Conservation (phyloP, 1,284 basidiomycete genomes). For the Rhizopogon parksii region DNA sequence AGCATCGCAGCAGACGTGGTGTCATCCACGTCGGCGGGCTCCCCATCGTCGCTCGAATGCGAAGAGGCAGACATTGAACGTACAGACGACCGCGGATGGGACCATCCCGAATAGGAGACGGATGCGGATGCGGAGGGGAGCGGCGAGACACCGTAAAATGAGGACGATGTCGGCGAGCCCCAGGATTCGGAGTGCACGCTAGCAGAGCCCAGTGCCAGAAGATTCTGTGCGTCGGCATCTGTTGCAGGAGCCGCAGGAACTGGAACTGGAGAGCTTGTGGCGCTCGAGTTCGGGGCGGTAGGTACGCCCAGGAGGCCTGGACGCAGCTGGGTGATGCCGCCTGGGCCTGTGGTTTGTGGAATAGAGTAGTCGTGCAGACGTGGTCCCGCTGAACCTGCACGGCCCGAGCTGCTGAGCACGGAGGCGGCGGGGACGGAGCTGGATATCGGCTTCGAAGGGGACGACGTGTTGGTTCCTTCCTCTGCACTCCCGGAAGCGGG, state of each 20-base stretch:
- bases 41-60: constrained; percentile 31
- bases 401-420: constrained; percentile 18
- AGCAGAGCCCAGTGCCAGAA: constrained; percentile 17
- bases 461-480: constrained; percentile 11
- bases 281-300: constrained; percentile 15
- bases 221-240: constrained; percentile 22
- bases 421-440: constrained; percentile 37
- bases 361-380: constrained; percentile 60
- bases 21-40: constrained; percentile 30
- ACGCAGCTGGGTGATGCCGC: constrained; percentile 45
- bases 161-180: constrained; percentile 11
- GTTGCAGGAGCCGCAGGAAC: constrained; percentile 2
- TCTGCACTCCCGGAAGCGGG: constrained; percentile 31
- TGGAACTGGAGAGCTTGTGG: constrained; percentile 4
- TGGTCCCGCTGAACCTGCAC: constrained; percentile 42
- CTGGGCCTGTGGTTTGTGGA: constrained; percentile 25
- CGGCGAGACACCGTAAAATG: constrained; percentile 6
- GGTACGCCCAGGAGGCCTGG: constrained; percentile 53
- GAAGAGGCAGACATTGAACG: constrained; percentile 35
- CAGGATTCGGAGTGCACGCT: constrained; percentile 10
- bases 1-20: neutral
- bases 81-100: constrained; percentile 45
- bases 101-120: constrained; percentile 37
- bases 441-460: constrained; percentile 29
- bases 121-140: constrained; percentile 13